phyloP scores from a whole-genome alignment of 2,329 filamentous ascomycete genomes.

The Pseudonectria buxi region DNA sequence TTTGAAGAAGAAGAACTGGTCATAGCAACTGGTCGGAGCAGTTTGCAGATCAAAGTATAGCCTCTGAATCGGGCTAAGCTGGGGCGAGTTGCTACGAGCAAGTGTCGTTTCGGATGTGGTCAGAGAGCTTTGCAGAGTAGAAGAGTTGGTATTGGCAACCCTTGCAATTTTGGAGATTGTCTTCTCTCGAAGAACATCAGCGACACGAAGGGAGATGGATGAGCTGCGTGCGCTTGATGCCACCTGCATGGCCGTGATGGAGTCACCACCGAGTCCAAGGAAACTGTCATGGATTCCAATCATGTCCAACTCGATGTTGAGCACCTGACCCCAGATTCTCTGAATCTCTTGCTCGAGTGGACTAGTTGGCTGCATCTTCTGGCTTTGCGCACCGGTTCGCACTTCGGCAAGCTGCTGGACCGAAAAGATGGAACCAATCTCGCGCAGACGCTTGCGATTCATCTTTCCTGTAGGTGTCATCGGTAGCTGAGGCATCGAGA shows the following conservation, averaged over 20 bases:
- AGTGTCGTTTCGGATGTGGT: neutral
- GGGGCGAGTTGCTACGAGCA: neutral
- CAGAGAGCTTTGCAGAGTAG: neutral
- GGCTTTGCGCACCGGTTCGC: neutral
- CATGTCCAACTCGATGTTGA: neutral
- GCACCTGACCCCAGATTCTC: slow-evolving; percentile 4
- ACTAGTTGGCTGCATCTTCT: neutral
- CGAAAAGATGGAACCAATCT: slow-evolving; percentile 2
- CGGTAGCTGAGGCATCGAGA: slow-evolving; percentile 8
- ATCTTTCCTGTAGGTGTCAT: slow-evolving; percentile 10
- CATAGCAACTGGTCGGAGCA: slow-evolving; percentile 4
- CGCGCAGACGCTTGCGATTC: slow-evolving; percentile 6
- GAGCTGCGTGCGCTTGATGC: slow-evolving; percentile 2
- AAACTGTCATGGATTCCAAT: slow-evolving; percentile 24
- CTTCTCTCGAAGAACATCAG: neutral
- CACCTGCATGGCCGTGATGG: slow-evolving; percentile 13
- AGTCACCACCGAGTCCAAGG: slow-evolving; percentile 19
- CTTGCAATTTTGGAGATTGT: neutral
- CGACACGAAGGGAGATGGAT: neutral
- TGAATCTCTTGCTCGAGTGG: neutral
- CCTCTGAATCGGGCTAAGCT: slow-evolving; percentile 5
- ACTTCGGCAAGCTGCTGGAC: neutral
- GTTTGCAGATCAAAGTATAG: slow-evolving; percentile 3
- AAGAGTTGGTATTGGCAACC: no score
- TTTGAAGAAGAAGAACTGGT: slow-evolving; percentile 3